Conservation (phyloP, 139 green algal species). For the Spirogloea muscicola region DNA sequence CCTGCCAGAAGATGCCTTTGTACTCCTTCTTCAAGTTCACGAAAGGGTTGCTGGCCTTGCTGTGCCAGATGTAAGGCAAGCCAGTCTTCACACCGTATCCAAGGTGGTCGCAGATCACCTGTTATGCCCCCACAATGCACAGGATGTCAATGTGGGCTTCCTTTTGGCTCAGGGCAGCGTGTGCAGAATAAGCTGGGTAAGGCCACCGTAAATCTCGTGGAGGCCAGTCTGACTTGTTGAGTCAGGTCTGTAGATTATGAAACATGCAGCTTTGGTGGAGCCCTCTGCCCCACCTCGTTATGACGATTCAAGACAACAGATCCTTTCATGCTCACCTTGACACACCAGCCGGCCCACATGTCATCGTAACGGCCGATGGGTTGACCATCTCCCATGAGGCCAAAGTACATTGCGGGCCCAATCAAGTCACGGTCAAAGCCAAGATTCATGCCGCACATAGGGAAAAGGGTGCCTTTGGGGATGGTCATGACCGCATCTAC, state of each 20-base stretch:
- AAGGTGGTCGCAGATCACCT: constrained; percentile 94
- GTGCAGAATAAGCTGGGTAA: no score
- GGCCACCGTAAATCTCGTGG: no score
- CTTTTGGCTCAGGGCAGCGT: no score
- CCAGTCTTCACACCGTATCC: constrained; percentile 89
- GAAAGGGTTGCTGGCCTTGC: constrained; percentile 94
- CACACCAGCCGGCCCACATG: constrained; percentile 98
- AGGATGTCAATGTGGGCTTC: no score
- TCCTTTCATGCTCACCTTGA: no score
- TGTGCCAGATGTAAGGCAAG: constrained; percentile 95
- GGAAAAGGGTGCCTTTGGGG: constrained; percentile 90
- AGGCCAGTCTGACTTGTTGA: no score
- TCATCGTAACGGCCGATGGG: constrained; percentile 93
- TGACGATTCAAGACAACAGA: no score
- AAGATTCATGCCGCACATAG: constrained; percentile 98
- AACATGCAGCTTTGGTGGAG: no score
- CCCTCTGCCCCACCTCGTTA: no score
- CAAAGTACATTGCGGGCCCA: constrained; percentile 95
- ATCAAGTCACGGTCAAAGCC: constrained; percentile 87
- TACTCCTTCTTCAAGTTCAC: constrained; percentile 96
- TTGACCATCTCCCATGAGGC: constrained; percentile 94
- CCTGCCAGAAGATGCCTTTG: constrained; percentile 98
- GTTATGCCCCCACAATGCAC: no score
- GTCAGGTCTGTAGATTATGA: no score
- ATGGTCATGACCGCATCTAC: constrained; percentile 93